Evolutionary conservation across 2,329 filamentous ascomycete genomes (phyloP).

Genomic region (Aspergillus sp.): DNA sequence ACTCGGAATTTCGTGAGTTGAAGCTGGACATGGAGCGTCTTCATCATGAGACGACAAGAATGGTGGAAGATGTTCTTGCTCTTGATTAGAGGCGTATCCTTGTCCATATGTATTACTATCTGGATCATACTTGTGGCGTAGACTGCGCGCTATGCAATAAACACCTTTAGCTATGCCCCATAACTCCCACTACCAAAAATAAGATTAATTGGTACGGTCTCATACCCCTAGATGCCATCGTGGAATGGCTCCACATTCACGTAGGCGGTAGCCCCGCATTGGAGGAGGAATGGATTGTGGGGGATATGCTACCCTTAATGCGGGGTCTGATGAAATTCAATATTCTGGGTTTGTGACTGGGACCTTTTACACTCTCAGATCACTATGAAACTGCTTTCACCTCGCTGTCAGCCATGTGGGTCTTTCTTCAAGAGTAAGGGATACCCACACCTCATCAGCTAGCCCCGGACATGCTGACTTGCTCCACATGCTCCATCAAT

Average conservation of each 20-base stretch:
- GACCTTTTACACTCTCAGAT: no score
- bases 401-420: neutral
- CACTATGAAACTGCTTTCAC: no score
- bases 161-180: neutral
- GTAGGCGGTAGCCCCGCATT: neutral
- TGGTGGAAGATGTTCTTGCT: constrained; percentile 38
- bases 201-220: neutral
- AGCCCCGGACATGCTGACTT: neutral
- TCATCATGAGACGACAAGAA: constrained; percentile 14
- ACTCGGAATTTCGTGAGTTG: no score
- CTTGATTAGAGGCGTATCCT: constrained; percentile 3
- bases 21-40: no score
- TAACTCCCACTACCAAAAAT: neutral
- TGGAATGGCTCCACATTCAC: neutral
- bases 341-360: no score
- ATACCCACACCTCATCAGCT: neutral
- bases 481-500: neutral
- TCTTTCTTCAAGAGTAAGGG: neutral
- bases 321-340: no score
- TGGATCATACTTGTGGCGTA: no score
- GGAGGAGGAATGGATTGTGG: no score
- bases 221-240: neutral
- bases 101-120: neutral
- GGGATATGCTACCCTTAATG: no score
- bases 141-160: neutral